A percentile compares a stretch with the other conserved stretches of the same genome.
Evolutionary conservation across 805 yeast species (phyloP).

Genomic region (Candida dendrica): DNA sequence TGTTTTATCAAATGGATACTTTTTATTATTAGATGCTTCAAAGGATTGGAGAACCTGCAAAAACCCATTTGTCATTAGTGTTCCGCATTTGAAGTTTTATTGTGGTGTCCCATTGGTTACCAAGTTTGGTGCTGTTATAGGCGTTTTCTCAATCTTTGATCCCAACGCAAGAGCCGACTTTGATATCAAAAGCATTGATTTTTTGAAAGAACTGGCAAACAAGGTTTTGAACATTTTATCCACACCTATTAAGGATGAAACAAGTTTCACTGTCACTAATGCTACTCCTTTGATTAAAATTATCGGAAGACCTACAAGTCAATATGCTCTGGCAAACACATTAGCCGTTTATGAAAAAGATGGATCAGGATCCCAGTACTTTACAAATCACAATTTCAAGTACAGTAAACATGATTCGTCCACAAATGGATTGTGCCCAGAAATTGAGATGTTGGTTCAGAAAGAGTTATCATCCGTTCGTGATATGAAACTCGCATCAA

Average conservation of each 20-base stretch:
- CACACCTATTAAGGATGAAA: constrained; percentile 19
- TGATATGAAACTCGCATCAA: constrained; percentile 39
- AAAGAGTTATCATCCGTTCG: constrained; percentile 27
- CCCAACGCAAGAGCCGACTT: constrained; percentile 31
- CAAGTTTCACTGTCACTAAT: background rate
- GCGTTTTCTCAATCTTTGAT: constrained; percentile 55
- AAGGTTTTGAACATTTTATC: constrained; percentile 37
- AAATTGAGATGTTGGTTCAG: constrained; percentile 26
- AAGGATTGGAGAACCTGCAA: constrained; percentile 62
- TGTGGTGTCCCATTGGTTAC: constrained; percentile 54
- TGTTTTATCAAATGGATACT: constrained; percentile 47
- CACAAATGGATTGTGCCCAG: constrained; percentile 3
- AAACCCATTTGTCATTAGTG: constrained; percentile 58
- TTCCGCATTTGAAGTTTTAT: constrained; percentile 55
- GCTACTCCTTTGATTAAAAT: constrained; percentile 15
- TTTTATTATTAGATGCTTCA: constrained; percentile 51
- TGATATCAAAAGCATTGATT: constrained; percentile 25
- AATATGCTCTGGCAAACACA: constrained; percentile 16
- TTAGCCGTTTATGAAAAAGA: constrained; percentile 46
- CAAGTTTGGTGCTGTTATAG: constrained; percentile 37
- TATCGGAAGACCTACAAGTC: constrained; percentile 54
- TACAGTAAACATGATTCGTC: constrained; percentile 23
- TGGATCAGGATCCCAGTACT: constrained; percentile 58
- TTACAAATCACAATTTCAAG: constrained; percentile 39
- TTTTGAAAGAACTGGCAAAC: constrained; percentile 30